Evolutionary conservation across 2,329 filamentous ascomycete species (phyloP), one percentile per base, ranked within the genome.

Genomic region (Colletotrichum sidae): DNA sequence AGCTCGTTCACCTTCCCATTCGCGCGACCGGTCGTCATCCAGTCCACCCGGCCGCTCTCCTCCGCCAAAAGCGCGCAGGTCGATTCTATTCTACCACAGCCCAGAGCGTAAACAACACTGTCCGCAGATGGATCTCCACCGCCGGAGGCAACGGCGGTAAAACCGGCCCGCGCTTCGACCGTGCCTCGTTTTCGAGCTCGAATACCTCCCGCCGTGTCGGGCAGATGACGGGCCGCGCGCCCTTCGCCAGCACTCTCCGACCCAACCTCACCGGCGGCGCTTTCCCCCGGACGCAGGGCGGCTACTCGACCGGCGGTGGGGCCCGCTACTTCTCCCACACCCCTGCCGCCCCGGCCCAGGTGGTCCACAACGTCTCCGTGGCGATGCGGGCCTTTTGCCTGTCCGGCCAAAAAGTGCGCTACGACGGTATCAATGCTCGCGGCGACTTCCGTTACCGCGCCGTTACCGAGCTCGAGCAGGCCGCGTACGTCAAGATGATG

Each of bases 351-450:
- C 94, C 93, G 44, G 93, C 94, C 1, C 93, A 98, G 76, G 93
- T 98, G 51, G 88, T 98, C 55, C 92, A 96, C 77, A 97, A 97
- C 78, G 95, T 97, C n/a, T 97, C 93, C 11, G 90, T 94, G 71
- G 96, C 94, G 6, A 90, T 98, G 73, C 89, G 96, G 58, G 94
- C 94, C 11, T 97, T 99, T 79, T 91, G 93, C 80, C 84, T 97
- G n/a, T 94, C 92, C 0, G 96, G 96, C 0, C 89, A 97, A 73
- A 96, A 94, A 76, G 90, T 92, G 9, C 91, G 92, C 63, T 97
- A 94, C 72, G 92, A 97, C 75, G 95, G 95, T 11, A 77, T 91
- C 47, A 89, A 90, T 59, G 78, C 87, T 13, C 88, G 85, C 10
- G 94, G 94, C 49, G 89, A 94, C 78, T 91, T 92, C 79, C 86